Base-by-base conservation (phyloP, 1,284 basidiomycete genomes). In the Polyporus tsugae region DNA sequence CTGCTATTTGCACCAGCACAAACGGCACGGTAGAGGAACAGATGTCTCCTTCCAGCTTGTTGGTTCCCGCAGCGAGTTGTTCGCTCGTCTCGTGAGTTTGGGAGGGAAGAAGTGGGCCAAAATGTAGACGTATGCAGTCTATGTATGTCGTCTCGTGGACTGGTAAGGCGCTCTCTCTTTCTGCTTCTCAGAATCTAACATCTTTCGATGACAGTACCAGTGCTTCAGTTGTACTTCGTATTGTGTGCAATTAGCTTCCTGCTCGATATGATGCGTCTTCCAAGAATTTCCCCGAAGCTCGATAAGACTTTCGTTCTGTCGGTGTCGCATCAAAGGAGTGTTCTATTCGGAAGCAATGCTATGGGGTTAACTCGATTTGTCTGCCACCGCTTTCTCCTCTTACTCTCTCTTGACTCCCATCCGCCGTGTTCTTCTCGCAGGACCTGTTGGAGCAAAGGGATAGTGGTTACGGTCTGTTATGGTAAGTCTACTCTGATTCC, bases 391-490 rank as follows among this genome's bases (percentile, higher is more conserved):
- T 35, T 53, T 29, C 29, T 42, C 42, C 7, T 4, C 38, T 10
- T 55, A 22, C 19, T 5, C 65, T 22, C 59, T 38, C 25, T 42
- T 60, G 57, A 7, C 44, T 42, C n/a, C 39, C 29, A 33, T 9
- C 60, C 44, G 19, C 19, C 46, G 94, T 94, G 92, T 94, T 94
- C 81, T 94, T 94, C 78, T 86, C 91, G 33, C 81, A 87, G 6
- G 92, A 95, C 66, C 79, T 95, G 4, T 81, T 95, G 19, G 85
- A 90, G 44, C 89, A 87, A 74, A 83, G 93, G 66, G 93, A 95
- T 73, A 92, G 89, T 72, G 93, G 93, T 1, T 93, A 94, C 74
- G 93, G 93, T 68, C 85, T 95, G 25, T 82, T 95, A 29, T 95
- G 93, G 93, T 93, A 77, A 66, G 76, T 65, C 5, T 7, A 41